phyloP scores from a whole-genome alignment of 495 filamentous ascomycete species.

The Aspergillus conjunctus region DNA sequence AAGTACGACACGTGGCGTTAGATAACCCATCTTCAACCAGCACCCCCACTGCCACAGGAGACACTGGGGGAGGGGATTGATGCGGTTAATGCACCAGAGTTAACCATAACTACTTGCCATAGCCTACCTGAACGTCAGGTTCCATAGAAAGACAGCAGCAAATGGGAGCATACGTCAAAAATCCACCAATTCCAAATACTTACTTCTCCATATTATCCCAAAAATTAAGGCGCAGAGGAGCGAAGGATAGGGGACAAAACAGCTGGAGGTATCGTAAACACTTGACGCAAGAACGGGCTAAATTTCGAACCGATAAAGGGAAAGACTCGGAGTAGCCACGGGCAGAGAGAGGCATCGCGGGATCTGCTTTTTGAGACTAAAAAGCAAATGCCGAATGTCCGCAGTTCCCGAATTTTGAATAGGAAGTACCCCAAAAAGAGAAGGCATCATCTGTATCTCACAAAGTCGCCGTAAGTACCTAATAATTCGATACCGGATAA shows the following conservation, averaged over 20 bases:
- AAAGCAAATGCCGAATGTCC: constrained; percentile 14
- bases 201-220: neutral
- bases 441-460: neutral
- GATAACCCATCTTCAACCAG: neutral
- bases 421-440: neutral
- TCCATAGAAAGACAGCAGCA: neutral
- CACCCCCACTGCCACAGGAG: neutral
- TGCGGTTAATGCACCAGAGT: neutral
- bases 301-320: neutral
- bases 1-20: constrained; percentile 52
- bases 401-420: neutral
- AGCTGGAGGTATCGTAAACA: too few relatives aligned
- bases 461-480: neutral
- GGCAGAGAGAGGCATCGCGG: neutral
- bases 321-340: neutral
- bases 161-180: neutral
- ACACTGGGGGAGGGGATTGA: neutral
- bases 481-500: neutral
- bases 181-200: neutral
- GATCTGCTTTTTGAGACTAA: constrained; percentile 3
- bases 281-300: neutral
- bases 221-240: too few relatives aligned
- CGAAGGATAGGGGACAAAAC: too few relatives aligned
- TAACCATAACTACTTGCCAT: neutral
- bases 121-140: neutral